These are phyloP conservation scores for Fraxinus paxiana DNA, from an alignment of 305 asterid genomes.

Conservation along the genomic window DNA sequence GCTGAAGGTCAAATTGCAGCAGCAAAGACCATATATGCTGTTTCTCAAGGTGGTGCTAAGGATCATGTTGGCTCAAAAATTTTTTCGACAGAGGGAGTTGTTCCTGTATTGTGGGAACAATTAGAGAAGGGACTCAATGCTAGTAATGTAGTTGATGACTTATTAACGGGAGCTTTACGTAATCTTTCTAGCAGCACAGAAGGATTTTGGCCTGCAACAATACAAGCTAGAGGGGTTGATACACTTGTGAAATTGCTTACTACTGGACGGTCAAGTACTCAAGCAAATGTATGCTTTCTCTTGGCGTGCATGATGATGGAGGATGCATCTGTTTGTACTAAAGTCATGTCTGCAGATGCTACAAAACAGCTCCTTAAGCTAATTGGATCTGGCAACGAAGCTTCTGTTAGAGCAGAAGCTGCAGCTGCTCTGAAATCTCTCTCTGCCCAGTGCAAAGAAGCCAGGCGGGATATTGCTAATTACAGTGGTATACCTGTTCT, in stretches of 20 bases:
- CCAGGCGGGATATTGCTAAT: conserved; percentile 75
- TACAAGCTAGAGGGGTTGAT: conserved; percentile 86
- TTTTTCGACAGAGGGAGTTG: conserved; percentile 97
- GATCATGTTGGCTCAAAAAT: conserved; percentile 97
- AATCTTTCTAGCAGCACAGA: conserved; percentile 93
- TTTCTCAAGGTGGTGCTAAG: conserved; percentile 92
- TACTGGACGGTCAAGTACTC: conserved; percentile 78
- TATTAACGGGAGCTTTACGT: conserved; percentile 80
- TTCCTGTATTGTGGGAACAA: conserved; percentile 92
- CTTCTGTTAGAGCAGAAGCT: conserved; percentile 94
- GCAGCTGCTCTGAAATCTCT: conserved; percentile 97
- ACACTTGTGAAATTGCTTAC: conserved; percentile 77
- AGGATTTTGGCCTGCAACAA: conserved; percentile 91
- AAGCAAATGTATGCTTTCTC: conserved; percentile 94
- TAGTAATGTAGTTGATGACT: conserved; percentile 77
- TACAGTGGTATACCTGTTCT: conserved; percentile 87
- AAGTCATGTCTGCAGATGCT: conserved; percentile 74
- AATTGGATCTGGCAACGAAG: conserved; percentile 83
- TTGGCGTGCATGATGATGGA: conserved; percentile 97
- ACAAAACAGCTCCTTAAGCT: conserved; percentile 84
- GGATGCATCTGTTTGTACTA: conserved; percentile 85
- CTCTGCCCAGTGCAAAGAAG: conserved; percentile 92
- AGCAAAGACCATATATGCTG: conserved; percentile 91
- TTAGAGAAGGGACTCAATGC: conserved; percentile 82
- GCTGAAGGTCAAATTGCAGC: conserved; percentile 89